Evolutionary conservation across 2,329 filamentous ascomycete species (phyloP).

Genomic region (Ophiostoma triangulosporum): DNA sequence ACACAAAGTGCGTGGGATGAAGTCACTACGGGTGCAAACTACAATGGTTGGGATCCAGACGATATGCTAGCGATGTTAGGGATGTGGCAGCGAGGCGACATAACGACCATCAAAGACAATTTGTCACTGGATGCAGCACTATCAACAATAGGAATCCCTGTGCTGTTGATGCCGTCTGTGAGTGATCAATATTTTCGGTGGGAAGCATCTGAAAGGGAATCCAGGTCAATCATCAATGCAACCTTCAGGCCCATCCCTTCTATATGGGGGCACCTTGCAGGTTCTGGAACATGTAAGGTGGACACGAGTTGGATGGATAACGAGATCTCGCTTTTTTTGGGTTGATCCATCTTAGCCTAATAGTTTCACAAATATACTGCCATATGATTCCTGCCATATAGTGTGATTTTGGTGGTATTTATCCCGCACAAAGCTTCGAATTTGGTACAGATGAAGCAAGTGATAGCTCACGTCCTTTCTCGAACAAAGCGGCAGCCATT

Average conservation of each 20-base stretch:
- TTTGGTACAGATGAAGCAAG: not conserved
- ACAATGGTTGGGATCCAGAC: slow-evolving; percentile 20
- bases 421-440: too few relatives aligned
- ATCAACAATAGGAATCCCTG: slow-evolving; percentile 57
- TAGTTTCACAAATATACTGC: too few relatives aligned
- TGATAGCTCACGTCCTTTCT: slow-evolving; percentile 13
- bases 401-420: not conserved
- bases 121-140: slow-evolving; percentile 53
- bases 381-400: too few relatives aligned
- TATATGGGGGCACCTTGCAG: slow-evolving; percentile 14
- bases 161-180: slow-evolving; percentile 54
- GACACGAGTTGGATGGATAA: slow-evolving; percentile 8
- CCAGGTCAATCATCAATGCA: slow-evolving; percentile 24
- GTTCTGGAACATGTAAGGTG: slow-evolving; percentile 1
- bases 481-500: slow-evolving; percentile 19
- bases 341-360: not conserved
- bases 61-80: slow-evolving; percentile 35
- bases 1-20: slow-evolving; percentile 61
- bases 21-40: slow-evolving; percentile 66
- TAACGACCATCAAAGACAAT: slow-evolving; percentile 52
- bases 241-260: slow-evolving; percentile 8
- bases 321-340: not conserved
- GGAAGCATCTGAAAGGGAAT: slow-evolving; percentile 65
- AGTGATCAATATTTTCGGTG: slow-evolving; percentile 75
- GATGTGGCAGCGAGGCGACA: slow-evolving; percentile 66